Evolutionary conservation across 2,329 filamentous ascomycete genomes (phyloP), one percentile per base, ranked within the genome.

Genomic region (Macrophomina pseudophaseolina): DNA sequence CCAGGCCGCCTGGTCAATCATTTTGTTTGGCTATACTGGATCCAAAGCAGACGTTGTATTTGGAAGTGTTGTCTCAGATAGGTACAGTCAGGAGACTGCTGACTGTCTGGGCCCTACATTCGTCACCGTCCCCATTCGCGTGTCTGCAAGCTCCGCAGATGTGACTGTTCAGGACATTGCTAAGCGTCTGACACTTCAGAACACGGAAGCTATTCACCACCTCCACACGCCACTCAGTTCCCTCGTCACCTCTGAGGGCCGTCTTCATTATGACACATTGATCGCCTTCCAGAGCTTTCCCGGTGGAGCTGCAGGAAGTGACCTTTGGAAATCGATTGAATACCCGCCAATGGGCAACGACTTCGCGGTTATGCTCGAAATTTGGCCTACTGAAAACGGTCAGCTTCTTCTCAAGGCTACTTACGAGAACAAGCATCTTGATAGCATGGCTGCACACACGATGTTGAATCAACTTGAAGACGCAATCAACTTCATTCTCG

Each of bases 311-410:
- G 28, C 48, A 9, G 38, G 23, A 14, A 53, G 49, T n/a, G 40
- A 35, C 14, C 58, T 66, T 6, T 66, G 65, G 65, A 64, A 51
- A 16, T 64, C 65, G 5, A 64, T 66, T 18, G 67, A 66, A 66
- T 74, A 23, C 56, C 71, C 7, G 68, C 72, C 40, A 70, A 76
- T 76, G 74, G 73, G 70, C 5, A 74, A 74, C 30, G 74, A 77
- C 54, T 74, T 75, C 58, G 71, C 72, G 1, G 73, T 76, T 2
- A 76, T 76, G 74, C 56, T 77, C 5, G 75, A 76, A 54, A 69
- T 76, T 7, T 74, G 73, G 70, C 75, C 65, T 11, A 62, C 48
- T 14, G 58, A 66, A 35, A 68, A 72, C 60, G 71, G 69, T 4
- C 69, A 68, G 14, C 67, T 77, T 59, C 73, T 70, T 2, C 66